Conservation (phyloP, 1,284 basidiomycete genomes). For the Sanghuangporus sanghuang region DNA sequence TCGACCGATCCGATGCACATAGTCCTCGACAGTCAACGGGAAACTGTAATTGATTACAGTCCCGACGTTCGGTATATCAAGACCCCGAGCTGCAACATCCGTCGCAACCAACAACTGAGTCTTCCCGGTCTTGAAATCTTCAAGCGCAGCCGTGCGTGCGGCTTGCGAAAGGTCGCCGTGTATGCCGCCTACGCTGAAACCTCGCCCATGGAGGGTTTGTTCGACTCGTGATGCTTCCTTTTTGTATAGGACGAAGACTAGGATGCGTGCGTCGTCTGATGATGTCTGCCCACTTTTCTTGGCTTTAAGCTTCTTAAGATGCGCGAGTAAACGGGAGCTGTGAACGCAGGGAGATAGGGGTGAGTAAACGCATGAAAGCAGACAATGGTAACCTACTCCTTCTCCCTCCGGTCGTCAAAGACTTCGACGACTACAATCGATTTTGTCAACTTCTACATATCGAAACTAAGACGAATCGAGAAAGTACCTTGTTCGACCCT, state of each 20-base stretch:
- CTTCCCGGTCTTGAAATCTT: conserved; percentile 84
- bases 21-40: conserved; percentile 93
- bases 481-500: conserved; percentile 66
- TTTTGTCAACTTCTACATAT: no score
- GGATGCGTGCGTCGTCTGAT: conserved; percentile 63
- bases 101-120: conserved; percentile 91
- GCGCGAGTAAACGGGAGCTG: conserved; percentile 65
- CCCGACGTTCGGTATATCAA: conserved; percentile 96
- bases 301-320: conserved; percentile 56
- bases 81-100: conserved; percentile 93
- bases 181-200: conserved; percentile 83
- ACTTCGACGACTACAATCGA: conserved; percentile 65
- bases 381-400: conserved; percentile 59
- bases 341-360: conserved; percentile 3
- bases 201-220: conserved; percentile 70
- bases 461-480: background rate
- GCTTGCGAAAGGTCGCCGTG: conserved; percentile 93
- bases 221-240: conserved; percentile 93
- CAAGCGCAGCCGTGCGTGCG: conserved; percentile 82
- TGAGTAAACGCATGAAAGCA: background rate
- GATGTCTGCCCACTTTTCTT: conserved; percentile 52
- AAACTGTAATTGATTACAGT: conserved; percentile 95
- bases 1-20: conserved; percentile 95
- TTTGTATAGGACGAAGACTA: conserved; percentile 98
- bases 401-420: conserved; percentile 80